These are phyloP conservation scores for Trichoderma gamsii DNA, from an alignment of 495 filamentous ascomycete genomes.

Conservation along the genomic window DNA sequence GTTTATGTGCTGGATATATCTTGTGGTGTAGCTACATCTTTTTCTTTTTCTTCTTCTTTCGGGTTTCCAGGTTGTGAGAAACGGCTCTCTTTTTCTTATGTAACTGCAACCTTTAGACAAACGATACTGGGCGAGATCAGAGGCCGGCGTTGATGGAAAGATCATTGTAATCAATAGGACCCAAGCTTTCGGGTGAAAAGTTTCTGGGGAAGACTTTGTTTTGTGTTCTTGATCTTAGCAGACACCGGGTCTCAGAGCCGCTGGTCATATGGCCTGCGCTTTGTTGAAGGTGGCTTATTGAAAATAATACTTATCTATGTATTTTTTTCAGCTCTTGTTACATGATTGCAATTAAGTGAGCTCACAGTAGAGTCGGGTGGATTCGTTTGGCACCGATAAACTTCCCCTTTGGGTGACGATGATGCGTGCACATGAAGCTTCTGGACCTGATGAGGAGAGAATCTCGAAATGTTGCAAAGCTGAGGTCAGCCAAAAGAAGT, in stretches of 20 bases:
- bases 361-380: no score
- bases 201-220: not conserved
- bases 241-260: not conserved
- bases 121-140: not conserved
- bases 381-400: no score
- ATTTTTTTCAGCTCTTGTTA: no score
- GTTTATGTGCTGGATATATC: not conserved
- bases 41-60: not conserved
- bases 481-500: no score
- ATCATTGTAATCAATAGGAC: not conserved
- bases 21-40: not conserved
- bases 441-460: no score
- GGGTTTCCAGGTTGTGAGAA: no score
- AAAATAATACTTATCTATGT: no score
- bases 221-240: not conserved
- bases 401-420: no score
- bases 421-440: no score
- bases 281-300: not conserved
- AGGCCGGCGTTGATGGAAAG: not conserved
- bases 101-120: not conserved
- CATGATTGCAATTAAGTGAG: no score
- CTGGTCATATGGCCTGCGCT: not conserved
- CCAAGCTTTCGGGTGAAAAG: not conserved
- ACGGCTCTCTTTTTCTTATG: not conserved
- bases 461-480: no score